Conservation (phyloP, 352 stramenopile species). For the Pythium angustatum region DNA sequence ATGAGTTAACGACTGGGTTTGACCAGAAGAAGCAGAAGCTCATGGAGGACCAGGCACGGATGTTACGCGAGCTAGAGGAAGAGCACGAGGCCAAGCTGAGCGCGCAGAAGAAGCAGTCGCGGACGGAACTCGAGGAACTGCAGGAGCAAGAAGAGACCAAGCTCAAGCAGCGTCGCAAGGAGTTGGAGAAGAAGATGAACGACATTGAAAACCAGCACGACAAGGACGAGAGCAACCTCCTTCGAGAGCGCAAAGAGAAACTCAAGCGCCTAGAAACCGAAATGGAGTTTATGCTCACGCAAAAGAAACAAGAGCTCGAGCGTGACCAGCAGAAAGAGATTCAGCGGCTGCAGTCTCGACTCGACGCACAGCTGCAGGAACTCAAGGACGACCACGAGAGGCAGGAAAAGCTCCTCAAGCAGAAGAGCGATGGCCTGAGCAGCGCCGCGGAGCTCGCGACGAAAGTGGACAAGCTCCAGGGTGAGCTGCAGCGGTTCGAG, state of each 20-base stretch:
- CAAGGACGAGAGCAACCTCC: conserved; percentile 52
- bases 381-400: conserved; percentile 42
- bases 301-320: conserved; percentile 66
- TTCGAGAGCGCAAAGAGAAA: conserved; percentile 63
- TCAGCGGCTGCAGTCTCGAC: conserved; percentile 39
- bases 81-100: conserved; percentile 41
- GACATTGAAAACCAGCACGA: conserved; percentile 74
- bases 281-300: conserved; percentile 37
- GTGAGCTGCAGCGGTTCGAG: conserved; percentile 17
- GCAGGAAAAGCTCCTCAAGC: conserved; percentile 40
- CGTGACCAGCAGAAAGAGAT: conserved; percentile 47
- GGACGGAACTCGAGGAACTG: conserved; percentile 51
- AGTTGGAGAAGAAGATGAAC: conserved; percentile 68
- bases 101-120: conserved; percentile 44
- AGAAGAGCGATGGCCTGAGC: conserved; percentile 7
- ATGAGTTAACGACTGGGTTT: conserved; percentile 35
- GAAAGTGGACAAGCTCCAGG: conserved; percentile 24
- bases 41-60: conserved; percentile 41
- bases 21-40: conserved; percentile 58
- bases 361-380: conserved; percentile 47
- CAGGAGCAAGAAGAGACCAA: conserved; percentile 57
- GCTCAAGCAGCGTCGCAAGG: conserved; percentile 56
- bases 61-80: conserved; percentile 38
- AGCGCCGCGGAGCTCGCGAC: conserved; percentile 15
- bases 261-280: conserved; percentile 62